These are phyloP conservation scores for Suillus lakei DNA, from an alignment of 768 basidiomycete genomes.

Conservation along the genomic window DNA sequence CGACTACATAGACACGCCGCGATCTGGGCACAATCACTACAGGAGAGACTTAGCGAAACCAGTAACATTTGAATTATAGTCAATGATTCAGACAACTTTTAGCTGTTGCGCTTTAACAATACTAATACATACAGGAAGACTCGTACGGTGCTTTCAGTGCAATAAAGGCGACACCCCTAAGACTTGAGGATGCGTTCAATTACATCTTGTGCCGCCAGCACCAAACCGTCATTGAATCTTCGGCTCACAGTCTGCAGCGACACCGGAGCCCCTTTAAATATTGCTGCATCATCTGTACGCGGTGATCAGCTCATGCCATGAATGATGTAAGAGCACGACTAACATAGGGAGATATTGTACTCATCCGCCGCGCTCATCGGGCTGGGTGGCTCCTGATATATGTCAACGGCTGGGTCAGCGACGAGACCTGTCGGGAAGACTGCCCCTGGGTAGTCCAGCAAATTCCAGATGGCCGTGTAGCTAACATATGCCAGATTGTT, in stretches of 20 bases:
- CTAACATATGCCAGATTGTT: conserved; percentile 39
- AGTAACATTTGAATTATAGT: background rate
- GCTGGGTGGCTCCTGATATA: conserved; percentile 11
- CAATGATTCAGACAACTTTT: background rate
- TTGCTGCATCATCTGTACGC: conserved; percentile 25
- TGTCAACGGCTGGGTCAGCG: conserved; percentile 31
- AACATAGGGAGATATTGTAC: conserved; percentile 23
- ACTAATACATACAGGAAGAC: background rate
- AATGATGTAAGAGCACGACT: conserved; percentile 4
- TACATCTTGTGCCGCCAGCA: conserved; percentile 28
- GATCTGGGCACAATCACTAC: background rate
- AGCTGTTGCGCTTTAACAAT: background rate
- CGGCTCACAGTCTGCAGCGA: conserved; percentile 27
- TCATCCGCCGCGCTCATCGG: conserved; percentile 26
- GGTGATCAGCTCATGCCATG: conserved; percentile 12
- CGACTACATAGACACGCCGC: too few species aligned
- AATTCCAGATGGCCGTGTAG: conserved; percentile 48
- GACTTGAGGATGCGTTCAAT: conserved; percentile 30
- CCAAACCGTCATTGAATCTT: conserved; percentile 32
- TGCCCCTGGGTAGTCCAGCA: conserved; percentile 48
- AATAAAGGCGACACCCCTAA: conserved; percentile 7
- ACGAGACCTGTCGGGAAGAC: conserved; percentile 49
- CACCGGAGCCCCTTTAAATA: conserved; percentile 22
- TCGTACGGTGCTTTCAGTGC: conserved; percentile 9
- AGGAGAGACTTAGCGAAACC: background rate